Conservation (phyloP, 1,284 basidiomycete species). For the Ustilago crameri region DNA sequence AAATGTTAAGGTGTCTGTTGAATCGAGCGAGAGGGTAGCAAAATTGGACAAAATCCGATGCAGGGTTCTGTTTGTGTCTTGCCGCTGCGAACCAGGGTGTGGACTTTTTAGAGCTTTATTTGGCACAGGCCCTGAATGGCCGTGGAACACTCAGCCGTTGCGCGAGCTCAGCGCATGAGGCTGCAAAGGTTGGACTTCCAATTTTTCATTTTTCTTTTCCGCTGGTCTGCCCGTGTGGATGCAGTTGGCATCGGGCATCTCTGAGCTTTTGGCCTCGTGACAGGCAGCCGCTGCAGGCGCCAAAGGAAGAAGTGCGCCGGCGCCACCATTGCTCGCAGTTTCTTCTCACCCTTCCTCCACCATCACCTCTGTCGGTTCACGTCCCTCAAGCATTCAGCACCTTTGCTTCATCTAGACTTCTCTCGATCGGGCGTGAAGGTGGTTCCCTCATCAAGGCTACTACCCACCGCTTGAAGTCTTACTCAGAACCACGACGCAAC, state of each 20-base stretch:
- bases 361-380: neutral
- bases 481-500: no score
- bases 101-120: no score
- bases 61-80: neutral
- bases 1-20: neutral
- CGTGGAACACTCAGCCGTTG: no score
- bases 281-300: neutral
- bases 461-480: neutral
- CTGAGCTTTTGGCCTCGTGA: no score
- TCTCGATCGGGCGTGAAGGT: no score
- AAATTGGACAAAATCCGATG: neutral
- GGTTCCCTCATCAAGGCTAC: neutral
- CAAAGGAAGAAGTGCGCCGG: neutral
- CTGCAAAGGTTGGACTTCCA: no score
- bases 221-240: no score
- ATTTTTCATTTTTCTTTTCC: no score
- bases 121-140: no score
- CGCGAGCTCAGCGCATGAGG: no score
- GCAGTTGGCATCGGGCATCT: no score
- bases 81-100: neutral
- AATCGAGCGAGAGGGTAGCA: neutral
- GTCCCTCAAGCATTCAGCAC: neutral
- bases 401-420: conserved; percentile 2
- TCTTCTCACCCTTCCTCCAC: conserved; percentile 1
- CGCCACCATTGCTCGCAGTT: neutral